Percentiles rank a stretch among this genome's conserved stretches.
Conservation (phyloP, 768 basidiomycete species). For the Gyrodon lividus region DNA sequence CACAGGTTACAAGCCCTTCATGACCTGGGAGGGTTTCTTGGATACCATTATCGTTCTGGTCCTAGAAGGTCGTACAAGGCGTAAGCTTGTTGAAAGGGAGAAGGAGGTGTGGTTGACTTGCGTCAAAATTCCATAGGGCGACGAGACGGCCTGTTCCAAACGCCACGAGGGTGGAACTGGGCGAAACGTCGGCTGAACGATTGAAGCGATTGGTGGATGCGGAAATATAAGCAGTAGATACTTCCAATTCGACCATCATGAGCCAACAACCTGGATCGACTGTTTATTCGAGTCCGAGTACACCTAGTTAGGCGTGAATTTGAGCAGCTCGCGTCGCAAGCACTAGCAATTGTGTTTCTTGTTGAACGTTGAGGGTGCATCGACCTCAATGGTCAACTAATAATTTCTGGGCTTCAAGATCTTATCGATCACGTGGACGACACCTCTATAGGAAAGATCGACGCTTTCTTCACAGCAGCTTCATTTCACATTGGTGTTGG, state of each 20-base stretch:
- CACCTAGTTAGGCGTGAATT: background rate
- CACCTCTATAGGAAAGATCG: too few species aligned
- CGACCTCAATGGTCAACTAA: too few species aligned
- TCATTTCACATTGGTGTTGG: too few species aligned
- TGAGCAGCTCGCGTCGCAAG: too few species aligned
- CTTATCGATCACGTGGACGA: constrained; percentile 18
- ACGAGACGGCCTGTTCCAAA: constrained; percentile 58
- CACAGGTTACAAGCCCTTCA: constrained; percentile 68
- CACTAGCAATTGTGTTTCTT: too few species aligned
- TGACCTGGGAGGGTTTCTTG: constrained; percentile 75
- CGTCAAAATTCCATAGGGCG: constrained; percentile 58
- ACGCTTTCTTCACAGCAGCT: too few species aligned
- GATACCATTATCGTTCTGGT: constrained; percentile 51
- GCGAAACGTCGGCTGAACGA: constrained; percentile 37
- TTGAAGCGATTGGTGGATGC: constrained; percentile 48
- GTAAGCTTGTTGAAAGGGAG: background rate
- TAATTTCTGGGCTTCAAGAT: constrained; percentile 2
- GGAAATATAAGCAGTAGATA: constrained; percentile 41
- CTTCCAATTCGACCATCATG: constrained; percentile 12
- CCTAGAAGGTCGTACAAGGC: constrained; percentile 35
- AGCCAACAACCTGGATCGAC: background rate
- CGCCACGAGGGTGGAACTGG: constrained; percentile 40
- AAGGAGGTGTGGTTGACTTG: constrained; percentile 26
- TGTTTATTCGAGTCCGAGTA: background rate
- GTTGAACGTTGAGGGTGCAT: too few species aligned